A percentile compares a stretch with the other conserved stretches of the same genome.
Evolutionary conservation across 2,329 filamentous ascomycete genomes (phyloP).

Genomic region (Colletotrichum lindemuthianum): DNA sequence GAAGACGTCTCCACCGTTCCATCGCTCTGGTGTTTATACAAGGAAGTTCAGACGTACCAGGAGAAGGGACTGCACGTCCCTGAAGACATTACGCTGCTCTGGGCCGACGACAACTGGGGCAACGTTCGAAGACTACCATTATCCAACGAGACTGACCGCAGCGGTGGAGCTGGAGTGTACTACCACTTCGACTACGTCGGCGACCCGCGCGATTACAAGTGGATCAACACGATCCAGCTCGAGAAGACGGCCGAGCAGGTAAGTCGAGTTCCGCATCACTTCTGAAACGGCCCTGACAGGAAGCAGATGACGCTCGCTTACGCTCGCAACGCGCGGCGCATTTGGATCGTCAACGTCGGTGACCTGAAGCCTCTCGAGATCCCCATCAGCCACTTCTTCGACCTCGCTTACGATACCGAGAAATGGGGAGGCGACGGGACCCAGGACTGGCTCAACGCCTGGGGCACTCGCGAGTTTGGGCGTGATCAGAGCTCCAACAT

Average conservation of each 20-base stretch:
- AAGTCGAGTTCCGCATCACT: neutral
- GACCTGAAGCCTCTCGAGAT: slow-evolving; percentile 73
- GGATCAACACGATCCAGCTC: slow-evolving; percentile 73
- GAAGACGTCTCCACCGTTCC: slow-evolving; percentile 63
- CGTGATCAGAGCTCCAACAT: slow-evolving; percentile 56
- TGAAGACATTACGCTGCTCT: slow-evolving; percentile 74
- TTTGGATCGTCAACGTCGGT: slow-evolving; percentile 76
- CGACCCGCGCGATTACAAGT: slow-evolving; percentile 60
- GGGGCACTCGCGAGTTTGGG: slow-evolving; percentile 68
- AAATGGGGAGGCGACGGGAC: slow-evolving; percentile 66
- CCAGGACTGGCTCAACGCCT: slow-evolving; percentile 64
- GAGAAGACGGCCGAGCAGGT: slow-evolving; percentile 66
- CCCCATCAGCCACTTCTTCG: slow-evolving; percentile 74
- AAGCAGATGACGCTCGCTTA: slow-evolving; percentile 68
- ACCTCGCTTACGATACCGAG: slow-evolving; percentile 72
- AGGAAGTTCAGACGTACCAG: slow-evolving; percentile 77
- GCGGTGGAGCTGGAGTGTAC: slow-evolving; percentile 73
- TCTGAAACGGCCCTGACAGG: neutral
- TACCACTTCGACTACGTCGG: slow-evolving; percentile 68
- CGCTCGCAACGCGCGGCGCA: slow-evolving; percentile 65
- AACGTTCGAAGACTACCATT: slow-evolving; percentile 71
- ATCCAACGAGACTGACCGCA: slow-evolving; percentile 65
- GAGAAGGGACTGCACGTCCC: slow-evolving; percentile 68
- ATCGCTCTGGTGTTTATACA: slow-evolving; percentile 79
- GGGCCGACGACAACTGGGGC: slow-evolving; percentile 77